Evolutionary conservation across 495 filamentous ascomycete genomes (phyloP).

Genomic region (Lasiosphaeria hispida): DNA sequence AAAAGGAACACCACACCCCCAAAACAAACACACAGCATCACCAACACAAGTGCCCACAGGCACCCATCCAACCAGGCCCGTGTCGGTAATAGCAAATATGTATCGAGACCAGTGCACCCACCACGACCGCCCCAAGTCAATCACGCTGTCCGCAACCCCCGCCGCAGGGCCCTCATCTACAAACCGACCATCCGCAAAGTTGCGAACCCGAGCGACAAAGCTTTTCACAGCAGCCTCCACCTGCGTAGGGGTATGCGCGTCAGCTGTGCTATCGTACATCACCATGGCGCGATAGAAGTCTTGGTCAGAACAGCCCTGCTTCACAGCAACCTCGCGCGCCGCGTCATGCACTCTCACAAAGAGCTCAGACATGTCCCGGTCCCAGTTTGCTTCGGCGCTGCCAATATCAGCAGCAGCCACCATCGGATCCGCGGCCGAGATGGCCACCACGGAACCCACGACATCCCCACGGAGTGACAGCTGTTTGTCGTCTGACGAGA

Average conservation of each 20-base stretch:
- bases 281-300: neutral
- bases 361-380: neutral
- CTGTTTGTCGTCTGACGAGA: neutral
- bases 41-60: neutral
- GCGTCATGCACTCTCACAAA: neutral
- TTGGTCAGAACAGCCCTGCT: neutral
- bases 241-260: neutral
- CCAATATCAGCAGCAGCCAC: neutral
- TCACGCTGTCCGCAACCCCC: neutral
- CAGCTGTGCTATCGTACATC: neutral
- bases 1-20: constrained; percentile 5
- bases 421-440: constrained; percentile 3
- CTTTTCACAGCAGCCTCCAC: neutral
- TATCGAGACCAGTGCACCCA: neutral
- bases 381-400: neutral
- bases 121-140: constrained; percentile 1
- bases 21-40: constrained; percentile 3
- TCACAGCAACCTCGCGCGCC: neutral
- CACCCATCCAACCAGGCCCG: neutral
- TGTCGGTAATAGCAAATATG: neutral
- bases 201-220: neutral
- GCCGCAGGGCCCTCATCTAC: neutral
- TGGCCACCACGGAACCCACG: neutral
- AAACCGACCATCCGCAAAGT: neutral
- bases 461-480: neutral